Percentiles rank a stretch among this genome's conserved stretches.
Conservation (phyloP, 345 rosid genomes). For the Cardamine occulta region DNA sequence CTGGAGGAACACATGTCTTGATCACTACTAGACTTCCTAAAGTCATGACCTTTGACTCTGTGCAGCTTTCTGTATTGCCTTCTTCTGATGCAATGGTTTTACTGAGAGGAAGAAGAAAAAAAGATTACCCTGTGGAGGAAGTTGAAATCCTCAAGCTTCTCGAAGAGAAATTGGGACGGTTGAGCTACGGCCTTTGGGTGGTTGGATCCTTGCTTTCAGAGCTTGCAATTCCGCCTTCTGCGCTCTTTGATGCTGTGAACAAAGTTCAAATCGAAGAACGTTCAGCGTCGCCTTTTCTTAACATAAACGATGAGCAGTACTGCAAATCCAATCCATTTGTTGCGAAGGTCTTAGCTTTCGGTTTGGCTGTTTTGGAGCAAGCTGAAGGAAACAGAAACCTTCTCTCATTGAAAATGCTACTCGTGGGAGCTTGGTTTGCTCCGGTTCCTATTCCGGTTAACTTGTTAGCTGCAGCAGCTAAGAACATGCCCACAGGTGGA, state of each 20-base stretch:
- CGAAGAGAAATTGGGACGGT: constrained; percentile 73
- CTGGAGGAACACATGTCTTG: constrained; percentile 83
- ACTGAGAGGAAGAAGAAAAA: constrained; percentile 70
- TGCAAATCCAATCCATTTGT: constrained; percentile 73
- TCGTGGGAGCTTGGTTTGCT: constrained; percentile 92
- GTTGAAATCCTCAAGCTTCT: constrained; percentile 64
- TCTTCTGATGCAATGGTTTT: constrained; percentile 72
- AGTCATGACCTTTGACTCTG: constrained; percentile 72
- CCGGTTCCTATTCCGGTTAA: constrained; percentile 65
- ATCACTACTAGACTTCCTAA: constrained; percentile 80
- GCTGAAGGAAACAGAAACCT: constrained; percentile 62
- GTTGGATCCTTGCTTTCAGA: constrained; percentile 80
- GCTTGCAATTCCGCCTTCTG: constrained; percentile 69
- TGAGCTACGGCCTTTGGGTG: constrained; percentile 76
- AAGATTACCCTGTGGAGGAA: constrained; percentile 64
- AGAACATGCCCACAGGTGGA: constrained; percentile 58
- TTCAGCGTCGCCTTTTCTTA: constrained; percentile 48
- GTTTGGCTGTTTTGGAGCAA: constrained; percentile 69
- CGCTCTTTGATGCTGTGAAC: constrained; percentile 75
- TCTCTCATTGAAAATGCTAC: constrained; percentile 75
- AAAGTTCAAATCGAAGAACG: constrained; percentile 61
- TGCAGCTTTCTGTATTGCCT: constrained; percentile 62
- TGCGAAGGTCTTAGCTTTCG: constrained; percentile 61
- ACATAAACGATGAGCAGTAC: constrained; percentile 62
- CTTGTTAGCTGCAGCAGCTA: constrained; percentile 72